Base-by-base conservation (phyloP, 805 yeast species). In the Ogataea allantospora region DNA sequence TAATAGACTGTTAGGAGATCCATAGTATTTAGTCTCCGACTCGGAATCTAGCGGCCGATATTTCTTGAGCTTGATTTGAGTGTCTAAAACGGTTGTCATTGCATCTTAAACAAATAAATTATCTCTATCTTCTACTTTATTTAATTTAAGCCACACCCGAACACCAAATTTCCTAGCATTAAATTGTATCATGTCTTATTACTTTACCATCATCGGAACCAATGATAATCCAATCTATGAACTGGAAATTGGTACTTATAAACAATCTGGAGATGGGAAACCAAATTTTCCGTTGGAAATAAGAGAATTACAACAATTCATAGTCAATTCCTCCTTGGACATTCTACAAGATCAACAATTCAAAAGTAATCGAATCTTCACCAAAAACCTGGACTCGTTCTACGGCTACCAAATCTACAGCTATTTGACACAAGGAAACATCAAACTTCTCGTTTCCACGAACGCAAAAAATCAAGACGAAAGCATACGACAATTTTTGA, bases 311-410 rank as follows among this genome's bases (percentile, higher is more conserved):
- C 80, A 83, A 48, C 97, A 96, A 15, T 91, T 88, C 54, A 80
- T 93, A 19, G 74, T 89, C 23, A 95, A 93, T 55, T 77, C 96
- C 1, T 78, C 98, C 2, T 63, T 93, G 24, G 99, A 93, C 59
- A 71, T 93, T n/a, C 79, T 93, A 0, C 96, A 93, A 47, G 96
- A 89, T 51, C 63, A 78, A 2, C 97, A 88, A 56, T 88, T 95
- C 91, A 74, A 77, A 32, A 69, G 76, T 7, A 77, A 70, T 46
- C 68, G 73, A 29, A 68, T 83, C 46, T 82, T 84, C 54, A 65
- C 88, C 45, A 89, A 91, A 30, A 76, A 76, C 30, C 76, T 91
- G 13, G 99, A 93, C 62, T 78, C 81, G 24, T 91, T 88, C 60
- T 87, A 89, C 58, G 95, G 93, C 5, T 77, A 80, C 48, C 66